Conservation (phyloP, 768 basidiomycete species). For the Crucibulum laeve region DNA sequence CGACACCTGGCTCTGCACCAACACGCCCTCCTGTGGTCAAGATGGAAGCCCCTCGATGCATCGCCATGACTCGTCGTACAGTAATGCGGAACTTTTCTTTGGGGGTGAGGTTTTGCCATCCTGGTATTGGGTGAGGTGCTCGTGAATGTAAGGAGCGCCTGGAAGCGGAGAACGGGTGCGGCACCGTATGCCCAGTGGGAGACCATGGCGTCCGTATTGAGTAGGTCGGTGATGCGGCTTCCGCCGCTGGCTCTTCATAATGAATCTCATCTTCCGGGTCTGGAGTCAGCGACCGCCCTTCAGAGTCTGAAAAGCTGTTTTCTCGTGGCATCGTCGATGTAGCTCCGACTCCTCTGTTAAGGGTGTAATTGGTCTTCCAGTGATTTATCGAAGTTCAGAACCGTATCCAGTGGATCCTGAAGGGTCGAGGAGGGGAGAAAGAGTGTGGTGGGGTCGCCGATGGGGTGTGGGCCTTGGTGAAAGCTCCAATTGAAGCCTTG, state of each 20-base stretch:
- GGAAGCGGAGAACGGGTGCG: background rate
- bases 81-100: constrained; percentile 48
- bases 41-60: constrained; percentile 48
- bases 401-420: too few species aligned
- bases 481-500: too few species aligned
- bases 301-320: constrained; percentile 65
- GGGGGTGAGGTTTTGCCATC: constrained; percentile 27
- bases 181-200: background rate
- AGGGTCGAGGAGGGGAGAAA: too few species aligned
- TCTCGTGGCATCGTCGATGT: constrained; percentile 49
- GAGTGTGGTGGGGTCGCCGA: too few species aligned
- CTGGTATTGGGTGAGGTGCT: background rate
- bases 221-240: constrained; percentile 1
- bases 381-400: too few species aligned
- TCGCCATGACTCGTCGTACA: constrained; percentile 59
- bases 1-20: constrained; percentile 71
- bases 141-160: background rate
- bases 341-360: too few species aligned
- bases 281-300: constrained; percentile 63
- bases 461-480: too few species aligned
- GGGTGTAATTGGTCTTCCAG: too few species aligned
- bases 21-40: constrained; percentile 31
- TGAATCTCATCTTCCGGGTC: constrained; percentile 46
- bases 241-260: constrained; percentile 3
- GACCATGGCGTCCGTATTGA: background rate